Percentiles rank a stretch among this genome's conserved stretches.
Conservation (phyloP, 768 basidiomycete species). For the Coprinopsis marcescibilis region DNA sequence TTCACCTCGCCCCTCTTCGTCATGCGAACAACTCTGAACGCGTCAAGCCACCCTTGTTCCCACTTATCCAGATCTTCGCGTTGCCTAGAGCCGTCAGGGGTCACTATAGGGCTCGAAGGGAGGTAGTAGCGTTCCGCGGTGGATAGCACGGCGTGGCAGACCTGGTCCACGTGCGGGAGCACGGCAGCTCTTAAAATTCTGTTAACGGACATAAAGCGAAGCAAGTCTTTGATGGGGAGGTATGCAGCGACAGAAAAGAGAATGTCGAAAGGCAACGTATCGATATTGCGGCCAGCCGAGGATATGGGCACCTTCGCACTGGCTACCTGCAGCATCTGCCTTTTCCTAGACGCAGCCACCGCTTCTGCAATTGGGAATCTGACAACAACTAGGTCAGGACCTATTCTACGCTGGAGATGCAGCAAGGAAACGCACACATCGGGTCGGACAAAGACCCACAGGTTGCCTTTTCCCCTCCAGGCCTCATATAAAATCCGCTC, state of each 20-base stretch:
- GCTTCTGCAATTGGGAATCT: constrained; percentile 5
- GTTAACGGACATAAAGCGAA: neutral
- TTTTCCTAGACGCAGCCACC: too few species aligned
- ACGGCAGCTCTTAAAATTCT: neutral
- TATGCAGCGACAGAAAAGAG: neutral
- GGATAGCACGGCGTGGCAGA: neutral
- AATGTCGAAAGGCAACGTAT: neutral
- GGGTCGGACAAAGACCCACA: constrained; percentile 1
- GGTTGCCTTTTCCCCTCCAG: constrained; percentile 4
- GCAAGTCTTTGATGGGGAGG: neutral
- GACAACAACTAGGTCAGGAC: too few species aligned
- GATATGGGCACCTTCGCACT: too few species aligned
- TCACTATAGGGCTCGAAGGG: neutral
- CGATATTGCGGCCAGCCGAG: too few species aligned
- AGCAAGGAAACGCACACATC: too few species aligned
- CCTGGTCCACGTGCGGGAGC: neutral
- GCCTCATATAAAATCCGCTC: neutral
- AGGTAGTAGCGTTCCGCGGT: constrained; percentile 1
- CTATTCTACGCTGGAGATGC: neutral
- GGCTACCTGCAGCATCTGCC: too few species aligned
- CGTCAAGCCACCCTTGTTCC: neutral
- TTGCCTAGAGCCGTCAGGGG: neutral
- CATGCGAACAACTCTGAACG: too few species aligned
- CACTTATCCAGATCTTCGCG: constrained; percentile 3
- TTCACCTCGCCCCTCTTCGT: too few species aligned